Base-by-base conservation (phyloP, 176 grass and related monocot species). In the Lolium rigidum region DNA sequence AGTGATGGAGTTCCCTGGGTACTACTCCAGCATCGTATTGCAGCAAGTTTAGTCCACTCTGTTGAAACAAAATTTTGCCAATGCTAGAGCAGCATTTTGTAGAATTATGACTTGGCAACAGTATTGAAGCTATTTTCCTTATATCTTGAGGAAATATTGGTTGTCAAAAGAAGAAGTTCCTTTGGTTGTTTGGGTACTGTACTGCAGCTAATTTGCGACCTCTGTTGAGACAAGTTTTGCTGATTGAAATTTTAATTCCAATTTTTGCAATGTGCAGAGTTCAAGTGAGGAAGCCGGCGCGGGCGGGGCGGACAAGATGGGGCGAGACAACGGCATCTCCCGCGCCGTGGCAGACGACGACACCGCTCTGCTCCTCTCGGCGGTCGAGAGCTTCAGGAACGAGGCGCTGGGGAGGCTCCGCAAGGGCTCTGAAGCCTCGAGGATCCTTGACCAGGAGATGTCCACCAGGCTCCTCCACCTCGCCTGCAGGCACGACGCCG, bases 401-500 rank as follows among this genome's bases (percentile, higher is more conserved):
- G 81, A 67, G 68, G 85, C 85, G 39, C 9, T 84, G 68, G 77
- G 81, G 41, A 76, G 85, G 17, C 78, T 91, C 20, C 76, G 89
- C 58, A 87, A 91, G 15, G 89, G 69, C 50, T 87, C 85, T 2
- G 89, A 91, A 60, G 75, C 76, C 39, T 84, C 85, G 2, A 80
- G 76, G 76, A 57, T 67, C 47, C 87, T 92, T 35, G 90, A 84
- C 81, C 80, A 89, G 52, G 83, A 86, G 10, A 84, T 89, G 78
- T 83, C 87, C 58, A 64, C 78, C 25, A 78, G 88, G 71, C 85
- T 93, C n/a, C 88, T 93, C 43, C 91, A 90, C 73, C 91, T 88
- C 25, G 88, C 91, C 47, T 93, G 91, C 82, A 93, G 78, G 88
- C 63, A 87, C 49, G 88, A 93, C 17, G 88, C 91, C 6, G 88